These are phyloP conservation scores for Penicillium paxilli DNA, from an alignment of 495 filamentous ascomycete genomes.

Conservation along the genomic window DNA sequence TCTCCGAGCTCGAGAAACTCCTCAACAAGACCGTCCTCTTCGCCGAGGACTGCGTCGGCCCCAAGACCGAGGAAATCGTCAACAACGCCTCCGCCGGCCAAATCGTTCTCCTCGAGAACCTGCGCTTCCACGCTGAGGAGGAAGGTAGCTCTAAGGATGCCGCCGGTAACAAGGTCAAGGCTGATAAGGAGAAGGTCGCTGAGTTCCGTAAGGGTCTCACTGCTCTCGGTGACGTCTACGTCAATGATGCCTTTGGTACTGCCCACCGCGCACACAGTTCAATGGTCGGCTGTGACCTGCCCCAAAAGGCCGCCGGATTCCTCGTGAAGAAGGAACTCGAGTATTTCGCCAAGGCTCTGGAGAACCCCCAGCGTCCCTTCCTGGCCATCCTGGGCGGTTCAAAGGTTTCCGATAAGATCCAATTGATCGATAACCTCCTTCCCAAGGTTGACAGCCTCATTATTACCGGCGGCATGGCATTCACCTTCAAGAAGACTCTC, in stretches of 20 bases:
- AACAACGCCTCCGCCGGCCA: constrained; percentile 80
- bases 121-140: constrained; percentile 97
- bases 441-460: constrained; percentile 95
- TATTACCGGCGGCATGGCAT: constrained; percentile 98
- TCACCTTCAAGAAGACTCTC: constrained; percentile 99
- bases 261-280: constrained; percentile 97
- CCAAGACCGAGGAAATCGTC: constrained; percentile 84
- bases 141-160: constrained; percentile 91
- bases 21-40: constrained; percentile 82
- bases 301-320: constrained; percentile 95
- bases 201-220: constrained; percentile 95
- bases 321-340: constrained; percentile 99
- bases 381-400: constrained; percentile 97
- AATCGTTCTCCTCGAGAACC: constrained; percentile 91
- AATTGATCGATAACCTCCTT: constrained; percentile 97
- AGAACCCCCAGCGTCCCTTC: constrained; percentile 92
- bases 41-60: constrained; percentile 86
- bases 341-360: constrained; percentile 97
- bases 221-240: constrained; percentile 90
- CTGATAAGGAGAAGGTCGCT: constrained; percentile 86
- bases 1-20: constrained; percentile 87
- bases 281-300: constrained; percentile 96
- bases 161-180: constrained; percentile 96
- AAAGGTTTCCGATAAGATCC: constrained; percentile 99
- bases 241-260: constrained; percentile 99